A percentile compares a stretch with the other conserved stretches of the same genome.
phyloP scores from a whole-genome alignment of 2,329 filamentous ascomycete genomes.

The Monosporascus sp. region DNA sequence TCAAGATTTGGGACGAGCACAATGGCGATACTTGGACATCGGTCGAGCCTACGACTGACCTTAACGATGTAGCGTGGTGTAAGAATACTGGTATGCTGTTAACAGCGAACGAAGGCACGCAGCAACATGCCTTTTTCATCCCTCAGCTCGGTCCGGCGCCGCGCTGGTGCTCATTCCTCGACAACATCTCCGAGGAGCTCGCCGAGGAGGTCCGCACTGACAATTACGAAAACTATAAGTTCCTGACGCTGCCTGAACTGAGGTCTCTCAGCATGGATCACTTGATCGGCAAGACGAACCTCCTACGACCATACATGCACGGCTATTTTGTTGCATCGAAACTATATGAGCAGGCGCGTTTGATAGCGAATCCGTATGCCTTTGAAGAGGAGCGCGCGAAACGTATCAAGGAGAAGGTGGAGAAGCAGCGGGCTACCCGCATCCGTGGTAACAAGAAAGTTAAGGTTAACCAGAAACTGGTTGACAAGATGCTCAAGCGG shows the following conservation, averaged over 20 bases:
- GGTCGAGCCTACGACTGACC: slow-evolving; percentile 88
- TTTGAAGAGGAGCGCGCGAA: slow-evolving; percentile 91
- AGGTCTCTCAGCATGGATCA: slow-evolving; percentile 82
- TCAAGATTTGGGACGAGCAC: slow-evolving; percentile 89
- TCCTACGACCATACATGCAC: slow-evolving; percentile 96
- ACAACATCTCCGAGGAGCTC: slow-evolving; percentile 98
- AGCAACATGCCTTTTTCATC: slow-evolving; percentile 93
- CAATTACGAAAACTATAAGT: slow-evolving; percentile 99
- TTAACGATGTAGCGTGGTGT: slow-evolving; percentile 92
- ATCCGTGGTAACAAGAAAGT: slow-evolving; percentile 95
- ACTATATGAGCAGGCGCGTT: slow-evolving; percentile 86
- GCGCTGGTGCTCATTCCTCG: slow-evolving; percentile 92
- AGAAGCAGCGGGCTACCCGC: slow-evolving; percentile 91
- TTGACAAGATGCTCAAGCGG: slow-evolving; percentile 66
- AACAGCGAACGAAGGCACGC: slow-evolving; percentile 92
- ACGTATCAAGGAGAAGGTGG: slow-evolving; percentile 88
- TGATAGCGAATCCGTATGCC: slow-evolving; percentile 90
- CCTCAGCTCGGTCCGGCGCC: slow-evolving; percentile 90
- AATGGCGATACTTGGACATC: slow-evolving; percentile 90
- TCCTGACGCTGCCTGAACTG: slow-evolving; percentile 83
- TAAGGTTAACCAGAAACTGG: slow-evolving; percentile 86
- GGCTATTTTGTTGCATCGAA: slow-evolving; percentile 96
- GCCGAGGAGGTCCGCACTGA: slow-evolving; percentile 74
- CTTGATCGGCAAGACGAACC: slow-evolving; percentile 81
- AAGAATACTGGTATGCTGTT: slow-evolving; percentile 91